Base-by-base conservation (phyloP, 148 eudicot genomes). In the Rhododendron ovatum region DNA sequence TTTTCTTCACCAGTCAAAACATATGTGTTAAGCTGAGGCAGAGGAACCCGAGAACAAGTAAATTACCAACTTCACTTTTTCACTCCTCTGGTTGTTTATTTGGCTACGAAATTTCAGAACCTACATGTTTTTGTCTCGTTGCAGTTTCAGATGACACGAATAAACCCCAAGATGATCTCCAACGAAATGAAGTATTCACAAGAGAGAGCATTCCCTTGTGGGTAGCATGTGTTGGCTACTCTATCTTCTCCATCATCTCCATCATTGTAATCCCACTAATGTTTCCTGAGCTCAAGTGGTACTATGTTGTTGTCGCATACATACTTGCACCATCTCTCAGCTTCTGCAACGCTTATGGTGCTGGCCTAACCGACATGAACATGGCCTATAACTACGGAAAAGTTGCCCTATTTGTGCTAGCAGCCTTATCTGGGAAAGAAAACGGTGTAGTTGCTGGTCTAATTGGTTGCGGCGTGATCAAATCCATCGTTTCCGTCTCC, bases 301-400 rank as follows among this genome's bases (percentile, higher is more conserved):
- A 95, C 76, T 93, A 87, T 33, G 93, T 96, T 9, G 85, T 94
- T 5, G 86, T 90, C 4, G 96, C 96, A 45, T 96, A 96, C 86
- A 65, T 92, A 53, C 75, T 95, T 33, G 99, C 99, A 0, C 99
- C 99, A 10, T 87, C 95, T 15, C 90, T 96, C 39, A 92, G 97
- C 90, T 96, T 96, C 85, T 96, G 98, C 91, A 96, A 96, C 50
- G 99, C 99, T 1, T 96, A 96, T 35, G 98, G 99, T 1, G 93
- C 98, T 82, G 99, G 99, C 79, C 88, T 96, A 83, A 96, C 99
- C 0, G 98, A 96, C 90, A 92, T 92, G 95, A 95, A 94, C 90
- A 95, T 96, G 99, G 96, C 96, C 59, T 95, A 93, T 85, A 96
- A 95, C 74, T 96, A 96, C 17, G 99, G 98, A 33, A 96, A 96